Base-by-base conservation (phyloP, 176 grass and related monocot genomes). In the Ensete glaucum region DNA sequence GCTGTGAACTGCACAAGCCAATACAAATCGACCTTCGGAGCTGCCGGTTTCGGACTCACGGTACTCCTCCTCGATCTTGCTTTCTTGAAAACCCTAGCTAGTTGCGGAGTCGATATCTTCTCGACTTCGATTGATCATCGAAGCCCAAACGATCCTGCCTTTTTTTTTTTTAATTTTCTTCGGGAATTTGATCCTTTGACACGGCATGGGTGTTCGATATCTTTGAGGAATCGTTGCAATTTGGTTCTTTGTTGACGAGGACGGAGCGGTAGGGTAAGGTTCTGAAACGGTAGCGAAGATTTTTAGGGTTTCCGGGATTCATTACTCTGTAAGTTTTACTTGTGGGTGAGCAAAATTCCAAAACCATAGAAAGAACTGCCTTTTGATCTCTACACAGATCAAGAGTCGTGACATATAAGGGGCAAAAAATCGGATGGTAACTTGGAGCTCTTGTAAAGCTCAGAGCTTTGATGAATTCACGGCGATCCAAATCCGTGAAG, bases 401-500 rank as follows among this genome's bases (percentile, higher is more conserved):
- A 6, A 43, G 34, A 43, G 34, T 43, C 34, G 34, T 43, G 34
- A 43, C 34, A 43, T 6, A 43, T 6, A 43, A 43, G 34, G 34
- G 27, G 34, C 3, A 43, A 43, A 43, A 43, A 43, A 43, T 72
- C 69, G 19, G 20, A 72, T 72, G 69, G 69, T 72, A 50, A 52
- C 50, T 22, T 22, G 69, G 15, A 21, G 19, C 29, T 71, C 49
- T 7, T 48, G 11, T 71, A 71, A 51, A 71, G 43, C 12, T 71
- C 27, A 15, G 15, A 29, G 20, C 9, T 79, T 86, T 84, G 75
- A 93, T 97, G 94, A 97, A 97, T 93, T 62, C 90, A 50, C 94
- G 87, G 74, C 88, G 90, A 53, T 84, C 94, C 53, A 87, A 49
- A 82, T 93, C 94, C 23, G 71, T 97, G 3, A 93, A 93, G 72